phyloP scores from a whole-genome alignment of 108 stramenopile species.

The Aurantiochytrium sp. region DNA sequence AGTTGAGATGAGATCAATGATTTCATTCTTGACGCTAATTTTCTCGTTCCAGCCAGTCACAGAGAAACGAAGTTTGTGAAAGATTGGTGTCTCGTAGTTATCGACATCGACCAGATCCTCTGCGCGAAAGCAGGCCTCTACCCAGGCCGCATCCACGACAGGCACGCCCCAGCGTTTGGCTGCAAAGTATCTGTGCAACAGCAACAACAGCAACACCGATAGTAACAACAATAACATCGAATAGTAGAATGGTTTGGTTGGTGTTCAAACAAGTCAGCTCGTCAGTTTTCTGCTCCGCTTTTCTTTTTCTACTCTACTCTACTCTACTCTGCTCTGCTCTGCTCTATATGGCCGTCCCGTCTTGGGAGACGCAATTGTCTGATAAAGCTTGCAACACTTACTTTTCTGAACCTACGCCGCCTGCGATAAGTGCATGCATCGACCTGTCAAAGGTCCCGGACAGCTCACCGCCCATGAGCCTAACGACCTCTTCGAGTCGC shows the following conservation, averaged over 20 bases:
- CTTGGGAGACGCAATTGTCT: neutral
- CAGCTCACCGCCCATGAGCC: neutral
- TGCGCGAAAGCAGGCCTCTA: neutral
- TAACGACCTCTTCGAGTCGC: neutral
- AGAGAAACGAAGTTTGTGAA: neutral
- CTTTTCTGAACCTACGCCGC: neutral
- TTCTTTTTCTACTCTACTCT: neutral
- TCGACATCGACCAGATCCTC: neutral
- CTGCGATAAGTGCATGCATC: neutral
- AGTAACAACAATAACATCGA: too few species aligned
- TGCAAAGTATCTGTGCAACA: neutral
- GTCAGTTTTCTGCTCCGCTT: neutral
- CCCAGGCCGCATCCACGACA: neutral
- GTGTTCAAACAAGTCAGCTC: too few species aligned
- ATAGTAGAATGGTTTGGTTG: too few species aligned
- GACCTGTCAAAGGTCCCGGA: neutral
- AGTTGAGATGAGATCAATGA: neutral
- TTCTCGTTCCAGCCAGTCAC: neutral
- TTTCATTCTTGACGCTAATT: neutral
- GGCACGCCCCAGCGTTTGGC: neutral
- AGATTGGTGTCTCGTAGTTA: neutral
- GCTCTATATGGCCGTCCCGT: neutral
- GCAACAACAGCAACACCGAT: too few species aligned
- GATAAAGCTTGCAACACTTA: neutral
- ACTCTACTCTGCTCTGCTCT: neutral